These are phyloP conservation scores for Alternaria dauci DNA, from an alignment of 2,329 filamentous ascomycete species.

Conservation along the genomic window DNA sequence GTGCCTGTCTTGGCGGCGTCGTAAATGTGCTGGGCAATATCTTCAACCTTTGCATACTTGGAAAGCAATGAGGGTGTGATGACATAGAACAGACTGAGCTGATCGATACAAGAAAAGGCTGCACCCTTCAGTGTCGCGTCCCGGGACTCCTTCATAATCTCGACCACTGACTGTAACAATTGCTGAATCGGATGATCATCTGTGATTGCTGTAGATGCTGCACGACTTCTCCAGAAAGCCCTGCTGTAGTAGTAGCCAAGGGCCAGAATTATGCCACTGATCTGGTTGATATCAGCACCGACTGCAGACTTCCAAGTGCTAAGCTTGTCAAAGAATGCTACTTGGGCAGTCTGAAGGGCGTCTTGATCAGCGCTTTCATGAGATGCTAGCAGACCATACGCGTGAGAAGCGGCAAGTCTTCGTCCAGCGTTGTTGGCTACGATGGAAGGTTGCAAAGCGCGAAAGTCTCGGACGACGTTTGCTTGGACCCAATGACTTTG, in stretches of 20 bases:
- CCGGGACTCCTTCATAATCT: constrained; percentile 62
- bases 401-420: constrained; percentile 71
- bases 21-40: constrained; percentile 69
- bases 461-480: constrained; percentile 44
- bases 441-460: constrained; percentile 67
- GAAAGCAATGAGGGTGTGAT: constrained; percentile 55
- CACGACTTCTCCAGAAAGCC: constrained; percentile 59
- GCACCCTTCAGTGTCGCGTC: constrained; percentile 67
- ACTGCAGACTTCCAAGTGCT: constrained; percentile 66
- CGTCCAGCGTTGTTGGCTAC: constrained; percentile 76
- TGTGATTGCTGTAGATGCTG: constrained; percentile 23
- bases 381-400: constrained; percentile 78
- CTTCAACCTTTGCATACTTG: constrained; percentile 49
- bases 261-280: constrained; percentile 68
- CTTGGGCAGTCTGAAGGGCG: constrained; percentile 55
- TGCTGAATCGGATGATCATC: constrained; percentile 52
- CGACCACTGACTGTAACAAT: constrained; percentile 57
- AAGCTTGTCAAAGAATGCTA: constrained; percentile 58
- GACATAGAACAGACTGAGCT: constrained; percentile 67
- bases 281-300: constrained; percentile 66
- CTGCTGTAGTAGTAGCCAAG: constrained; percentile 67
- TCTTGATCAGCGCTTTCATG: constrained; percentile 60
- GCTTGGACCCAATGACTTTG: constrained; percentile 53
- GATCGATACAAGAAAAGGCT: constrained; percentile 65
- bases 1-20: constrained; percentile 79